Evolutionary conservation across 176 grass and related monocot genomes (phyloP).

Genomic region (Secale cereale): DNA sequence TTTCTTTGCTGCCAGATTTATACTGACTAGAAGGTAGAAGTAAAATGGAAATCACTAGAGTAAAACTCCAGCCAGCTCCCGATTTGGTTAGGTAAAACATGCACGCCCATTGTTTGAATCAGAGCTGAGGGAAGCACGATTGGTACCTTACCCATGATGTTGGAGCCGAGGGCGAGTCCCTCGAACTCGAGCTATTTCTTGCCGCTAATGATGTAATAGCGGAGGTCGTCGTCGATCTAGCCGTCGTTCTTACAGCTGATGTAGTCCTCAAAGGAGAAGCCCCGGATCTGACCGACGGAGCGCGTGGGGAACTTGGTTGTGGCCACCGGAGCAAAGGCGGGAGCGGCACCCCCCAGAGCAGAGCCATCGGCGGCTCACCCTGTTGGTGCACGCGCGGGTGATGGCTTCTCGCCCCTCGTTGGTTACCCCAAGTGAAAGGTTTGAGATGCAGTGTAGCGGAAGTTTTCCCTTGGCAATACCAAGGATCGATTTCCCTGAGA

Average conservation of each 20-base stretch:
- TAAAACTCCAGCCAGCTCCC: neutral
- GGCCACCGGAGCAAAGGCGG: too few species aligned
- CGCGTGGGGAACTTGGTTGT: slow-evolving; percentile 63
- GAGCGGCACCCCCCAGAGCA: too few species aligned
- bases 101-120: neutral
- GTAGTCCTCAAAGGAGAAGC: slow-evolving; percentile 76
- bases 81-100: neutral
- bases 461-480: too few species aligned
- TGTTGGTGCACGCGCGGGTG: too few species aligned
- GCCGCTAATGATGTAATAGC: slow-evolving; percentile 81
- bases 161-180: too few species aligned
- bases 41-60: neutral
- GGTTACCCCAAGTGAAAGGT: too few species aligned
- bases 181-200: slow-evolving; percentile 77
- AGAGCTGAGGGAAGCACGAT: neutral
- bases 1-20: neutral
- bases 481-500: too few species aligned
- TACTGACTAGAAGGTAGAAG: neutral
- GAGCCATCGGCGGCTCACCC: too few species aligned
- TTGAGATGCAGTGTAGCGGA: too few species aligned
- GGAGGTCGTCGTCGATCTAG: slow-evolving; percentile 70
- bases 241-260: slow-evolving; percentile 81
- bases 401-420: too few species aligned
- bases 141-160: slow-evolving; percentile 51
- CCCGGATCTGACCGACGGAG: slow-evolving; percentile 83